Evolutionary conservation across 352 stramenopile genomes (phyloP).

Genomic region (Pythium vanterpoolii): DNA sequence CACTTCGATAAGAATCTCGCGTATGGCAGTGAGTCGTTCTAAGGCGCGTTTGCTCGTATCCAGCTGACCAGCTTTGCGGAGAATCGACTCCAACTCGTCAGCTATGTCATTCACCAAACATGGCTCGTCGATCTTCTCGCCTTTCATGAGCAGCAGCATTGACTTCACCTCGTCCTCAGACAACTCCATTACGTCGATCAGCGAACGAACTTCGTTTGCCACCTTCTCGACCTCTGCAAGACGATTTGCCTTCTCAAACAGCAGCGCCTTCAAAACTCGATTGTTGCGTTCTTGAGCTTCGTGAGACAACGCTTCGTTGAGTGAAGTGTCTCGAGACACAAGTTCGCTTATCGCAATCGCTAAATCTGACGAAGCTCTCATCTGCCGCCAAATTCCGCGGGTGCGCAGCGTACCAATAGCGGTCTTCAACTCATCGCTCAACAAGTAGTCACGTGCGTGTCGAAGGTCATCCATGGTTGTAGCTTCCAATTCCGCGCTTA

Average conservation of each 20-base stretch:
- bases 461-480: slow-evolving; percentile 34
- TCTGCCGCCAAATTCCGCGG: slow-evolving; percentile 25
- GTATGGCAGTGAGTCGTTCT: slow-evolving; percentile 22
- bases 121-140: background rate
- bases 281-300: slow-evolving; percentile 34
- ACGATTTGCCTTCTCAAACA: slow-evolving; percentile 62
- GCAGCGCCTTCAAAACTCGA: slow-evolving; percentile 39
- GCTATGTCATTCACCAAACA: slow-evolving; percentile 10
- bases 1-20: slow-evolving; percentile 38
- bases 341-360: slow-evolving; percentile 1
- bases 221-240: slow-evolving; percentile 48
- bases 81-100: slow-evolving; percentile 29
- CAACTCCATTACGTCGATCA: slow-evolving; percentile 44
- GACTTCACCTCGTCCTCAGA: slow-evolving; percentile 38
- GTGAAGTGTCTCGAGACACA: background rate
- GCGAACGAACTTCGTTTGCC: slow-evolving; percentile 36
- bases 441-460: slow-evolving; percentile 33
- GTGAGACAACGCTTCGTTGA: slow-evolving; percentile 22
- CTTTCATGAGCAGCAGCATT: background rate
- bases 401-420: slow-evolving; percentile 10
- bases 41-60: slow-evolving; percentile 43
- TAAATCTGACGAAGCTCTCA: background rate
- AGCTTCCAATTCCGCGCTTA: slow-evolving; percentile 43
- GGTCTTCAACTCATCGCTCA: slow-evolving; percentile 19
- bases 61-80: slow-evolving; percentile 39